Percentiles rank a stretch among this genome's conserved stretches.
Conservation (phyloP, 805 yeast genomes). For the Suhomyces sp. region DNA sequence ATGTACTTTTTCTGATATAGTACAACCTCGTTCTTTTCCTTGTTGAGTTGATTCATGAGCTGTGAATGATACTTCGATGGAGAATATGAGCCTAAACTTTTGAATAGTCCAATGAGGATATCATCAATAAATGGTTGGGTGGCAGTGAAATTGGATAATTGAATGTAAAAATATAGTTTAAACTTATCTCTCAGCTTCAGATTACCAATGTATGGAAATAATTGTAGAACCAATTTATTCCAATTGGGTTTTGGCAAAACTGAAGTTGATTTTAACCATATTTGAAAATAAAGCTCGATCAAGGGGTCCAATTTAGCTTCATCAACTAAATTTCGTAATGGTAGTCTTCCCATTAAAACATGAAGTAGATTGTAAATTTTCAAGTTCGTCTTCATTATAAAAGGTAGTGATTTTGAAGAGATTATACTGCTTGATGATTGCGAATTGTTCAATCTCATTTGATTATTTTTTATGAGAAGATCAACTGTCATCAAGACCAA, state of each 20-base stretch:
- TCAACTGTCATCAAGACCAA: constrained; percentile 3
- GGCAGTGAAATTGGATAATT: constrained; percentile 21
- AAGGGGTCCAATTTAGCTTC: constrained; percentile 20
- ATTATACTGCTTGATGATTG: too few species aligned
- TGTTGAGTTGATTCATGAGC: constrained; percentile 19
- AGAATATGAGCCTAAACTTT: constrained; percentile 24
- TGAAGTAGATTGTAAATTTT: constrained; percentile 18
- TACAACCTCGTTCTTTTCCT: constrained; percentile 17
- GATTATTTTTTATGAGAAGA: neutral
- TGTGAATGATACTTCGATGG: constrained; percentile 26
- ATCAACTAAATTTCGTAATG: constrained; percentile 22
- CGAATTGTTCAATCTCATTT: neutral
- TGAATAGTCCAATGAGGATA: constrained; percentile 22
- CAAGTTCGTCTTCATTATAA: constrained; percentile 1
- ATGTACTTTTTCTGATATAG: constrained; percentile 15
- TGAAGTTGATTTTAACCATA: constrained; percentile 29
- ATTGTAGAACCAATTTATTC: constrained; percentile 37
- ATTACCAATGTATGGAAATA: constrained; percentile 41
- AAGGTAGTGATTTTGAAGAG: too few species aligned
- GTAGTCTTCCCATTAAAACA: constrained; percentile 36
- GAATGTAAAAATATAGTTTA: constrained; percentile 25
- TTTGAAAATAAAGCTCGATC: constrained; percentile 27
- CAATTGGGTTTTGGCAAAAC: constrained; percentile 25
- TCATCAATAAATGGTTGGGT: constrained; percentile 22
- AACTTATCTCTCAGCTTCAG: constrained; percentile 35